Evolutionary conservation across 2,329 filamentous ascomycete species (phyloP).

Genomic region (Fusarium torulosum): DNA sequence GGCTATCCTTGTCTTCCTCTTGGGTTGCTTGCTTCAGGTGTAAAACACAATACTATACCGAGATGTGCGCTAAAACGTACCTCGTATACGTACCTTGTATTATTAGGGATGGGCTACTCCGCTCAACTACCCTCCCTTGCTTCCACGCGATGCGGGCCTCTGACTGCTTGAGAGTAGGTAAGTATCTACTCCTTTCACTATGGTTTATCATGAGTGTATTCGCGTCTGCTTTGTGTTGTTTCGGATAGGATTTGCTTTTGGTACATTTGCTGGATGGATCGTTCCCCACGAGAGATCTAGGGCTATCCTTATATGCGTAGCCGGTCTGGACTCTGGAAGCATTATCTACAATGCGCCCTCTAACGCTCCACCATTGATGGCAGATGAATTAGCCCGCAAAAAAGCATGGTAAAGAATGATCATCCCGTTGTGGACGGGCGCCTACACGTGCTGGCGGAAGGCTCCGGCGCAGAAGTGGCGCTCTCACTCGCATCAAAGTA

Average conservation of each 20-base stretch:
- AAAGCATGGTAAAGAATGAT: slow-evolving; percentile 38
- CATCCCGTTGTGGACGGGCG: slow-evolving; percentile 31
- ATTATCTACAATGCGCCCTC: slow-evolving; percentile 31
- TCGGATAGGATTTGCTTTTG: neutral
- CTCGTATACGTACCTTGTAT: slow-evolving; percentile 25
- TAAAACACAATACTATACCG: slow-evolving; percentile 5
- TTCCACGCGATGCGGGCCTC: slow-evolving; percentile 38
- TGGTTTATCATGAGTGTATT: neutral
- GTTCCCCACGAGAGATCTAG: slow-evolving; percentile 4
- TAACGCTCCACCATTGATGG: slow-evolving; percentile 24
- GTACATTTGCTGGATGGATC: neutral
- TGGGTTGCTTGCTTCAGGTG: slow-evolving; percentile 5
- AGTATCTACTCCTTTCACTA: slow-evolving; percentile 7
- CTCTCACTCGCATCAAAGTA: slow-evolving; percentile 15
- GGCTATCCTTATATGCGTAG: slow-evolving; percentile 10
- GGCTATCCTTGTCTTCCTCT: neutral
- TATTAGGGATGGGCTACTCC: slow-evolving; percentile 39
- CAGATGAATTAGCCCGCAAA: slow-evolving; percentile 34
- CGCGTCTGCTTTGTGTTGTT: neutral
- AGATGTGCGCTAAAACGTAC: slow-evolving; percentile 4
- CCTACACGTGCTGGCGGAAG: slow-evolving; percentile 35
- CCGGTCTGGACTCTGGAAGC: slow-evolving; percentile 34
- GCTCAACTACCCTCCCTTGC: slow-evolving; percentile 43
- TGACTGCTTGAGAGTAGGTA: slow-evolving; percentile 12
- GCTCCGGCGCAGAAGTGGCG: slow-evolving; percentile 21